phyloP scores from a whole-genome alignment of 768 basidiomycete genomes.

The Suillus plorans region DNA sequence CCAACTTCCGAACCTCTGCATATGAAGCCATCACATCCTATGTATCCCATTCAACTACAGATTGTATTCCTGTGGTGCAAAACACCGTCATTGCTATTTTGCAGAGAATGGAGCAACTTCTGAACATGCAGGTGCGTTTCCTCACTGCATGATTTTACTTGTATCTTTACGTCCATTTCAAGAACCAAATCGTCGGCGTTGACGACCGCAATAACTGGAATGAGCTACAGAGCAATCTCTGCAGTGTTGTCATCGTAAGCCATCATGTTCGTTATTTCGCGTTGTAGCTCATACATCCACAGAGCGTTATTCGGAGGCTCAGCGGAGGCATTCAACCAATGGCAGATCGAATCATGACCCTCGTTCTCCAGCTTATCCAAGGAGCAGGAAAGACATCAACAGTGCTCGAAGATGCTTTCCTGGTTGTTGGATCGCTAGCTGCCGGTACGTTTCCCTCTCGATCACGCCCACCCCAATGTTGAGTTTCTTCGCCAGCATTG shows the following conservation, averaged over 20 bases:
- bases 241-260: slow-evolving; percentile 83
- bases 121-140: slow-evolving; percentile 71
- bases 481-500: slow-evolving; percentile 49
- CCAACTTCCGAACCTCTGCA: slow-evolving; percentile 91
- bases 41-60: slow-evolving; percentile 74
- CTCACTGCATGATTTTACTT: not conserved
- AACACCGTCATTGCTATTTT: slow-evolving; percentile 81
- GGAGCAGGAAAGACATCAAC: slow-evolving; percentile 92
- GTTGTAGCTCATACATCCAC: slow-evolving; percentile 12
- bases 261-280: not conserved
- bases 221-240: slow-evolving; percentile 94
- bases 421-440: slow-evolving; percentile 87
- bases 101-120: slow-evolving; percentile 85
- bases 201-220: slow-evolving; percentile 99
- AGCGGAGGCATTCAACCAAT: slow-evolving; percentile 80
- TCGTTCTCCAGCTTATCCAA: slow-evolving; percentile 80
- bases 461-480: not conserved
- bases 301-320: slow-evolving; percentile 87
- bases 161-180: slow-evolving; percentile 4
- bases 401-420: slow-evolving; percentile 93
- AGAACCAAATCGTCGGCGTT: slow-evolving; percentile 92
- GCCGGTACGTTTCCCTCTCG: slow-evolving; percentile 46
- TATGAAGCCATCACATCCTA: slow-evolving; percentile 95
- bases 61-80: slow-evolving; percentile 79
- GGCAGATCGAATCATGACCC: slow-evolving; percentile 94